Evolutionary conservation across 2,329 filamentous ascomycete species (phyloP).

Genomic region (Seiridium cupressi): DNA sequence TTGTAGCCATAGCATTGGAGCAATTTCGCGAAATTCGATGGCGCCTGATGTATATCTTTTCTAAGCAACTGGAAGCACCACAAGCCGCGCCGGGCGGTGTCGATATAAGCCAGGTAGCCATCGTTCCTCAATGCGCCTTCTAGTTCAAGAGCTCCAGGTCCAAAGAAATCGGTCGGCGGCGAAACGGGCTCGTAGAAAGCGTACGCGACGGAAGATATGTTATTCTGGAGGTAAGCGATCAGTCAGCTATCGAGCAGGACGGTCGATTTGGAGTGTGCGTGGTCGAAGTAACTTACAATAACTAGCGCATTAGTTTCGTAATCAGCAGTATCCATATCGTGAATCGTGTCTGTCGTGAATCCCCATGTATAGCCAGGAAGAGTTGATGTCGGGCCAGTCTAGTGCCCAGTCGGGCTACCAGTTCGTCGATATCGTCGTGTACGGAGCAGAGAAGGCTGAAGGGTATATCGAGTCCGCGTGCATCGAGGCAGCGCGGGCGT

Average conservation of each 20-base stretch:
- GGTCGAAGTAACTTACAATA: slow-evolving; percentile 41
- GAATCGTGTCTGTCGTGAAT: slow-evolving; percentile 25
- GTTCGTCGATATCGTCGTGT: neutral
- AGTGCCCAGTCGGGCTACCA: neutral
- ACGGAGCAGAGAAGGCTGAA: neutral
- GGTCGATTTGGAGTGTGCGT: neutral
- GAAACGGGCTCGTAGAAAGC: slow-evolving; percentile 52
- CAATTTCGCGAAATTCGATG: slow-evolving; percentile 32
- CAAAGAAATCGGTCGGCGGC: slow-evolving; percentile 42
- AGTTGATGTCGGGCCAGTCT: neutral
- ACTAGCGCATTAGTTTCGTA: slow-evolving; percentile 62
- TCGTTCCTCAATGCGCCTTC: slow-evolving; percentile 49
- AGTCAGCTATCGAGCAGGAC: slow-evolving; percentile 11
- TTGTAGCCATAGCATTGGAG: slow-evolving; percentile 43
- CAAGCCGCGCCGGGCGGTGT: slow-evolving; percentile 46
- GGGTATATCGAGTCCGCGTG: slow-evolving; percentile 6
- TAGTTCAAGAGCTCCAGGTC: slow-evolving; percentile 47
- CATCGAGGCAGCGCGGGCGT: slow-evolving; percentile 7
- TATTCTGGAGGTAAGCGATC: slow-evolving; percentile 39
- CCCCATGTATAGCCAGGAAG: neutral
- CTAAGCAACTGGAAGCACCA: slow-evolving; percentile 53
- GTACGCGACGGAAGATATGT: slow-evolving; percentile 54
- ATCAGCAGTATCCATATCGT: slow-evolving; percentile 62
- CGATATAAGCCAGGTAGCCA: slow-evolving; percentile 53
- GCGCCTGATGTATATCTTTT: slow-evolving; percentile 34